Base-by-base conservation (phyloP, 129 eudicot genomes). In the sunflower (Helianthus annuus) region DNA sequence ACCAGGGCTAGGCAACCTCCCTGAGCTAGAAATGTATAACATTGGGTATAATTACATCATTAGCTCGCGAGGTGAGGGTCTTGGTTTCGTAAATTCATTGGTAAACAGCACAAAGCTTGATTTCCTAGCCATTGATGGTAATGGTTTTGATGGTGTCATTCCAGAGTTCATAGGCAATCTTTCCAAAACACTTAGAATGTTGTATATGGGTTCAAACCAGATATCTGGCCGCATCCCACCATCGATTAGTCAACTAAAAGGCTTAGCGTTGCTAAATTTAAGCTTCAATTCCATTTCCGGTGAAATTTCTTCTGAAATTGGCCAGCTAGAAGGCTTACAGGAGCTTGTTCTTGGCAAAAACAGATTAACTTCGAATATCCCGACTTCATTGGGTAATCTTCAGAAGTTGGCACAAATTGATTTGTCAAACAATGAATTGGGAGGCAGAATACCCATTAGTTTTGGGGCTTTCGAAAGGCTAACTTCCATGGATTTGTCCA, bases 131-230 rank as follows among this genome's bases (percentile, higher is more conserved):
- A 64, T 90, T 39, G 91, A 87, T 42, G 79, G 68, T 10, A 90
- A 90, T 79, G 79, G 75, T 66, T 56, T 90, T 11, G 84, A 81
- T 44, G 94, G 94, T 34, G 71, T 70, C 22, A 81, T 90, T 68
- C 97, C 97, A 1, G 85, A 87, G 5, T 87, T 85, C 22, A 81
- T 90, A 17, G 88, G 97, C 8, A 83, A 85, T 72, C 79, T 87
- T 62, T 87, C 91, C 2, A 83, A 85, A 69, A 46, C 24, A 34
- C 94, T 87, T n/a, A 72, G 74, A 40, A 81, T 27, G 48, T 39
- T 90, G 42, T 87, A 64, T 82, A 82, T 87, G 82, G 85, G 91
- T 15, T 74, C 80, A 27, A 85, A 88, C 68, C 53, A 14, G 11
- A 70, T 90, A 32, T 82, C 76, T 0, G 89, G 91, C 10, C 64